These are phyloP conservation scores for Paramecium primaurelia DNA, from an alignment of 73 alveolate genomes.

Conservation along the genomic window DNA sequence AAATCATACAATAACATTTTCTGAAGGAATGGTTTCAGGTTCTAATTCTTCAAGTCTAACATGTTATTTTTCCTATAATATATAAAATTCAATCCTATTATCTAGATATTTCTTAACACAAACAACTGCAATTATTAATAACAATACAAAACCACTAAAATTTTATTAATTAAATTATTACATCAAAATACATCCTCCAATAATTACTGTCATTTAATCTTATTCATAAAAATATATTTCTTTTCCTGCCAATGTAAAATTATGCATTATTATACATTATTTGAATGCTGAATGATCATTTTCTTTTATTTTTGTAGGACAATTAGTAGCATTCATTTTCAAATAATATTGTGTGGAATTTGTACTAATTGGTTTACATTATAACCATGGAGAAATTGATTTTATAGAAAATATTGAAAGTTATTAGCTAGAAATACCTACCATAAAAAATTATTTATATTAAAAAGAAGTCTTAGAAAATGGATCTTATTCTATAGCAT, in stretches of 20 bases:
- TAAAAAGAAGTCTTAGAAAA: neutral
- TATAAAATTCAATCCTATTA: neutral
- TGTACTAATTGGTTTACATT: neutral
- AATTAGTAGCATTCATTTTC: neutral
- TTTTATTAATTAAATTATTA: neutral
- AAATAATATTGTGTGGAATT: neutral
- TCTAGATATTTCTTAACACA: neutral
- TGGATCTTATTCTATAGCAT: slow-evolving; percentile 15
- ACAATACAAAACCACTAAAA: neutral
- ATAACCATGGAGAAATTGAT: neutral
- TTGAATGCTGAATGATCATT: slow-evolving; percentile 27
- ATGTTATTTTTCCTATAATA: neutral
- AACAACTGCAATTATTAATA: neutral
- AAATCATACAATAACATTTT: neutral
- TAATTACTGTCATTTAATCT: neutral
- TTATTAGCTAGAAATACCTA: neutral
- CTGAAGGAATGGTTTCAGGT: neutral
- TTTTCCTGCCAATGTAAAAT: neutral
- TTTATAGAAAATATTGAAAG: neutral
- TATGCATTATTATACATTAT: slow-evolving; percentile 1
- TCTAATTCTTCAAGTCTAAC: neutral
- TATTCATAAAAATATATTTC: neutral
- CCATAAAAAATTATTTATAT: slow-evolving; percentile 1
- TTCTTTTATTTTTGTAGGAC: neutral
- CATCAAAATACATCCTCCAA: neutral